Conservation (phyloP, 805 yeast species). For the Priceomyces fermenticarens region DNA sequence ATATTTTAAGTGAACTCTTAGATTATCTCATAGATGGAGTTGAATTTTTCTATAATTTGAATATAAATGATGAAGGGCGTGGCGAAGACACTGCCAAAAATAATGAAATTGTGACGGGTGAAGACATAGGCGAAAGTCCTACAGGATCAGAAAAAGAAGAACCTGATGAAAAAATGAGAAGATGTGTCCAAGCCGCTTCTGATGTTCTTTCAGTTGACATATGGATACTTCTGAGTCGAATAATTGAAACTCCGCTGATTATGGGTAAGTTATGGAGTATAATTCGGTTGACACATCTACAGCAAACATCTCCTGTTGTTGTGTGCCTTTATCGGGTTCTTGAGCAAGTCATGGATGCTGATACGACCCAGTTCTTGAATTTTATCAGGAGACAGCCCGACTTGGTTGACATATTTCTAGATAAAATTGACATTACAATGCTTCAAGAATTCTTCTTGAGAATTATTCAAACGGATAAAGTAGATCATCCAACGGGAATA, state of each 20-base stretch:
- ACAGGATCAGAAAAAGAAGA: slow-evolving; percentile 22
- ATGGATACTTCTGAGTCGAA: slow-evolving; percentile 42
- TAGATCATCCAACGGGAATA: slow-evolving; percentile 84
- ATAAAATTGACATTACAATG: slow-evolving; percentile 89
- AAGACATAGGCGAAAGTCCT: slow-evolving; percentile 9
- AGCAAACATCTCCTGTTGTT: slow-evolving; percentile 38
- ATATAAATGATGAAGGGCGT: background rate
- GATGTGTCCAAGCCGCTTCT: slow-evolving; percentile 38
- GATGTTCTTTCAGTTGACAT: slow-evolving; percentile 39
- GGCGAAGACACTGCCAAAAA: slow-evolving; percentile 7
- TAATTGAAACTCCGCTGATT: slow-evolving; percentile 39
- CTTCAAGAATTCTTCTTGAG: slow-evolving; percentile 89
- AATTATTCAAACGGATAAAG: slow-evolving; percentile 89
- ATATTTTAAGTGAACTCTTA: slow-evolving; percentile 64
- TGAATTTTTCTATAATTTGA: slow-evolving; percentile 36
- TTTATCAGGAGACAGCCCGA: slow-evolving; percentile 67
- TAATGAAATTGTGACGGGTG: slow-evolving; percentile 10
- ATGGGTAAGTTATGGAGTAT: slow-evolving; percentile 43
- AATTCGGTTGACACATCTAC: slow-evolving; percentile 25
- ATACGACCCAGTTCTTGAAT: slow-evolving; percentile 57
- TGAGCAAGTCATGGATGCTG: slow-evolving; percentile 75
- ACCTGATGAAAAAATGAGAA: slow-evolving; percentile 28
- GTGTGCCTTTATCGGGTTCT: slow-evolving; percentile 56
- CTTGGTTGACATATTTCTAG: slow-evolving; percentile 76
- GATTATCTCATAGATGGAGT: slow-evolving; percentile 58